Conservation (phyloP, 495 filamentous ascomycete species). For the Amniculicola lignicola region DNA sequence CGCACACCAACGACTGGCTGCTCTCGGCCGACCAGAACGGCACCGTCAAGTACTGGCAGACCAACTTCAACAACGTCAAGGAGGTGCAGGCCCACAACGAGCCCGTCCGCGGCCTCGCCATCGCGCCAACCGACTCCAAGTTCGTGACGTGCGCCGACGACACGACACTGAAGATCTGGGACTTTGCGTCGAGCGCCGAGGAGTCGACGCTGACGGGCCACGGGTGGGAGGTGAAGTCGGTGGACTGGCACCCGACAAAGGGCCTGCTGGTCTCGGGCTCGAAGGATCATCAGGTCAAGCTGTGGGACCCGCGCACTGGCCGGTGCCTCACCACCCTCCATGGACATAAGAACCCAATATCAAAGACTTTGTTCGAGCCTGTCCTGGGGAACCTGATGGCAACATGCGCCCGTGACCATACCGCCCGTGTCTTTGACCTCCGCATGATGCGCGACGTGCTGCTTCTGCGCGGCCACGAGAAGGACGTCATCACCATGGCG, state of each 20-base stretch:
- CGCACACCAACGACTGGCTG: conserved; percentile 94
- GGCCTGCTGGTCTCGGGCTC: conserved; percentile 92
- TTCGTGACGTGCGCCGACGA: conserved; percentile 97
- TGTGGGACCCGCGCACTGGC: conserved; percentile 92
- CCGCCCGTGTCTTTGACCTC: conserved; percentile 86
- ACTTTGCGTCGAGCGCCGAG: conserved; percentile 81
- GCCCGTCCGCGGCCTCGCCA: conserved; percentile 86
- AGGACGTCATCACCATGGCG: conserved; percentile 84
- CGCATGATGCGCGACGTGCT: conserved; percentile 98
- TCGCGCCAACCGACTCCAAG: conserved; percentile 87
- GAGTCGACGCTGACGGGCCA: conserved; percentile 83
- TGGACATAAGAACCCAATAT: conserved; percentile 96
- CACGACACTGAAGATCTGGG: conserved; percentile 87
- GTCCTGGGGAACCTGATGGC: conserved; percentile 79
- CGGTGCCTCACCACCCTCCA: conserved; percentile 89
- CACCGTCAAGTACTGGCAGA: conserved; percentile 96
- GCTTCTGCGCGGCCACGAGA: conserved; percentile 86
- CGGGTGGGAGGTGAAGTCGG: conserved; percentile 92
- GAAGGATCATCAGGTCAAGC: conserved; percentile 94
- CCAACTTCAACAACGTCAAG: conserved; percentile 98
- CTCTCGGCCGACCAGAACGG: conserved; percentile 94
- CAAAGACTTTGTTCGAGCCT: conserved; percentile 81
- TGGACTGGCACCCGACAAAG: conserved; percentile 97
- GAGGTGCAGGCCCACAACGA: conserved; percentile 87
- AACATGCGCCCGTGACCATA: conserved; percentile 88